Evolutionary conservation across 345 rosid species (phyloP), one percentile per base, ranked within the genome.

Genomic region (Sonneratia caseolaris): DNA sequence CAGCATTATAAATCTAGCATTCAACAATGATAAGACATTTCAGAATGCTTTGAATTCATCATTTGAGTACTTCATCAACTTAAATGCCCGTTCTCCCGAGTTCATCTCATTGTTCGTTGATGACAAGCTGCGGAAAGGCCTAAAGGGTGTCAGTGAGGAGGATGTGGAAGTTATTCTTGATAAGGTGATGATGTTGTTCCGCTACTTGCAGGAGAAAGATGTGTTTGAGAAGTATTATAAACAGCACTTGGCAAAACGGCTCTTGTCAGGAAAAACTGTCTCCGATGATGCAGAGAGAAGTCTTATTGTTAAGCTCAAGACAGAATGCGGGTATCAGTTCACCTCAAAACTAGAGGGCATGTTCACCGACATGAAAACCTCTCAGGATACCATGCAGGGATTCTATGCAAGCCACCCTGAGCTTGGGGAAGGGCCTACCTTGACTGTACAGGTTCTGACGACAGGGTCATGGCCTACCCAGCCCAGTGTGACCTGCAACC

Each of bases 291-390:
- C 97, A 9, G 99, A 95, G 76, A 89, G 96, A 77, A 95, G 99
- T 80, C 79, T 95, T 81, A 89, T 95, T 24, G 96, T 92, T 75
- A 95, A 95, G 80, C 97, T 95, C 57, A 95, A 95, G 85, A 92
- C 97, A 0, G 98, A 95, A 79, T 95, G 99, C 75, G 99, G 99
- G 3, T 92, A 92, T 73, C 99, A 95, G 71, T 95, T 95, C 84
- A 95, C 99, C 76, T 92, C 95, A 7, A 95, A 95, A 79, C 78
- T 95, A 45, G 99, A 95, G 84, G 98, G 99, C 62, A 95, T 95
- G 99, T 95, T 95, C 73, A 92, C 99, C 0, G 99, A 95, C 82
- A 95, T 95, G 99, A 95, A 90, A 83, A 95, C 99, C 61, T 92
- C 99, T 64, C 93, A 87, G 79, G 99, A 95, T 72, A 92, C 97